These are phyloP conservation scores for Postia placenta DNA, from an alignment of 768 basidiomycete genomes.

Conservation along the genomic window DNA sequence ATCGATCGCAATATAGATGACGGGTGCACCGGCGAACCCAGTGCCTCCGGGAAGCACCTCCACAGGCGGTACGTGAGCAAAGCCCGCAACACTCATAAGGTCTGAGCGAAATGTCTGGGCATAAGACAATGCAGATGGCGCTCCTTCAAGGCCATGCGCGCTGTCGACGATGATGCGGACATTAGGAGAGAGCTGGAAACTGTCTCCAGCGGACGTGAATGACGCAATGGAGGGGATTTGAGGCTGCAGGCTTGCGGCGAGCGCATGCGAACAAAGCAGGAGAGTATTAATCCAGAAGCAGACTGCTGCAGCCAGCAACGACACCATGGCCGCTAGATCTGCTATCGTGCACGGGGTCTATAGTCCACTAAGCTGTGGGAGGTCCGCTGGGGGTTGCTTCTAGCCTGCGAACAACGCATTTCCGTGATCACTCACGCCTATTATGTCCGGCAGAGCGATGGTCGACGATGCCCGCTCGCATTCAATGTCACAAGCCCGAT, in stretches of 20 bases:
- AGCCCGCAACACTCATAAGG: slow-evolving; percentile 26
- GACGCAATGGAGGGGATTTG: slow-evolving; percentile 35
- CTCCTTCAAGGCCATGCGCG: slow-evolving; percentile 17
- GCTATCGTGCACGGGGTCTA: too few species aligned
- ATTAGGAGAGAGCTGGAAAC: slow-evolving; percentile 25
- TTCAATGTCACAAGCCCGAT: too few species aligned
- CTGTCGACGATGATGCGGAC: slow-evolving; percentile 33
- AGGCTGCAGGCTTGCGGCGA: slow-evolving; percentile 14
- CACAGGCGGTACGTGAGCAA: slow-evolving; percentile 17
- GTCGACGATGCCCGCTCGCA: too few species aligned
- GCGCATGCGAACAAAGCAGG: not conserved
- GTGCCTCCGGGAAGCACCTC: slow-evolving; percentile 10
- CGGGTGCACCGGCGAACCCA: slow-evolving; percentile 5
- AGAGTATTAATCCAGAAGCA: too few species aligned
- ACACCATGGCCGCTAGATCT: too few species aligned
- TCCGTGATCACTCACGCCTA: too few species aligned
- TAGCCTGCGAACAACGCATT: too few species aligned
- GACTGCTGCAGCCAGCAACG: too few species aligned
- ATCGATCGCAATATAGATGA: slow-evolving; percentile 28
- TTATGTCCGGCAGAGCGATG: too few species aligned
- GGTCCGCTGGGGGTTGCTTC: too few species aligned
- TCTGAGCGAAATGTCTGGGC: slow-evolving; percentile 33
- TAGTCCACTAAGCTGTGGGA: too few species aligned
- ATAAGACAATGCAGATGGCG: slow-evolving; percentile 28
- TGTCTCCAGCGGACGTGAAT: slow-evolving; percentile 20